Base-by-base conservation (phyloP, 208 protist species). In the Trypanosoma scelopori region DNA sequence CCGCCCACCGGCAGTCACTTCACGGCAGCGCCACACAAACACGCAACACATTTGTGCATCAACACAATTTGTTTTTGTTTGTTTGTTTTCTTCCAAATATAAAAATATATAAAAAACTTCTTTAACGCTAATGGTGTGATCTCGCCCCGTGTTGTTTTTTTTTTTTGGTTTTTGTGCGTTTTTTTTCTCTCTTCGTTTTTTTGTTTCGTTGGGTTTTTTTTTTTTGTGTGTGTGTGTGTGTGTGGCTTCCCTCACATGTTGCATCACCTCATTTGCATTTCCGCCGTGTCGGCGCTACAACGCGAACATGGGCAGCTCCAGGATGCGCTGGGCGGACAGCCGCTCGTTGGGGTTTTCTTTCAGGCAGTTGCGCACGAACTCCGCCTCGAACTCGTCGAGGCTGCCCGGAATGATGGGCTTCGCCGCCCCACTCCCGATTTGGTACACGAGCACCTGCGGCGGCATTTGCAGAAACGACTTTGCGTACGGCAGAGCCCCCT, bases 401-500 rank as follows among this genome's bases (percentile, higher is more conserved):
- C 64, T 49, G 20, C 60, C 51, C 1, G 91, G 87, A 22, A 96
- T 76, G 20, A 79, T 73, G 5, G 91, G 91, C 22, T 65, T 56
- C 15, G 79, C 79, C 27, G 80, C 75, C 51, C 82, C 89, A 30
- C 64, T 77, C 35, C 86, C 88, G 45, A 96, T 92, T 45, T 92
- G 84, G 73, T 77, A 92, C 28, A 96, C 84, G 0, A 96, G 72
- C 32, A 84, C 50, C 27, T 84, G 64, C 5, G 82, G 69, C 18
- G 74, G 55, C 23, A 84, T 78, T 25, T 50, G 23, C 1, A 92
- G 74, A 73, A 87, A 71, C 47, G 80, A 61, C 30, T 70, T 53
- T 12, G 85, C n/a, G 70, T 94, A 96, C 15, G 91, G 88, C 59
- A 94, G 65, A 23, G 45, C 58, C 12, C 91, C 91, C 1, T 81